Conservation (phyloP, 257 asterid species). For the Przewalskia tangutica region DNA sequence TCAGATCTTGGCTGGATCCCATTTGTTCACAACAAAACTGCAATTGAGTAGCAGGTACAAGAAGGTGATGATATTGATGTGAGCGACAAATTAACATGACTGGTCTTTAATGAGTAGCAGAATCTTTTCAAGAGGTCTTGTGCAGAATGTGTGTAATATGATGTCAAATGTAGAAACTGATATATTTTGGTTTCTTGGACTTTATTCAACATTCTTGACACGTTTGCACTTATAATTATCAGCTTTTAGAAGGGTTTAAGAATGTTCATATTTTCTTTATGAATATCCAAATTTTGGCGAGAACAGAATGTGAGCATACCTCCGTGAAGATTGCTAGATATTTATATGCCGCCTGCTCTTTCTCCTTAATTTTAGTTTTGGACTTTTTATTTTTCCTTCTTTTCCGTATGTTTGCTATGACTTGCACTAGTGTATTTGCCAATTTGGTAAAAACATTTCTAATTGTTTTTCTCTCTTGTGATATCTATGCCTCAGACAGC, state of each 20-base stretch:
- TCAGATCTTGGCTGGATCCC: background rate
- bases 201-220: background rate
- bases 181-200: background rate
- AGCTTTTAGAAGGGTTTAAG: background rate
- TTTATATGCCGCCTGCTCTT: background rate
- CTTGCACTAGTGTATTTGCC: background rate
- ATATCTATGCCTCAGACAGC: slow-evolving; percentile 57
- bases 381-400: background rate
- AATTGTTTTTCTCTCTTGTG: slow-evolving; percentile 10
- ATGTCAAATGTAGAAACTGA: background rate
- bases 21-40: background rate
- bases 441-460: background rate
- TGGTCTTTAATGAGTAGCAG: background rate
- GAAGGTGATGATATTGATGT: background rate
- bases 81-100: background rate
- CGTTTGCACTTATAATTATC: background rate
- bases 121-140: background rate
- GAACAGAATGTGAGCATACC: background rate
- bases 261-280: background rate
- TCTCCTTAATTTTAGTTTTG: background rate
- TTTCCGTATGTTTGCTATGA: background rate
- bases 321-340: background rate
- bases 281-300: background rate
- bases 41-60: background rate
- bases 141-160: background rate